Evolutionary conservation across 805 yeast genomes (phyloP), one percentile per base, ranked within the genome.

Genomic region (Starmera caribaea): DNA sequence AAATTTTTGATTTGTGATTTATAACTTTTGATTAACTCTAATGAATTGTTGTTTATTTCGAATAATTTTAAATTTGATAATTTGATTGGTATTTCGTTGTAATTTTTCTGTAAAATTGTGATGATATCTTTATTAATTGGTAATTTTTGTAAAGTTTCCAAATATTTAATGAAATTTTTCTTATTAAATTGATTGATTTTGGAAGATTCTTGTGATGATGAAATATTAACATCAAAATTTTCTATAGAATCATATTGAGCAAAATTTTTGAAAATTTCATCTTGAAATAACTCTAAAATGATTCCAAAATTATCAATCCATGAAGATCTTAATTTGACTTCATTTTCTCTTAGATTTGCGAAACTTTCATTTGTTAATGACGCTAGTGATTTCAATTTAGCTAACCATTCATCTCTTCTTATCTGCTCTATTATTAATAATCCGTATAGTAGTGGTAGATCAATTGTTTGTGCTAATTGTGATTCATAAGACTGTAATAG

Each of bases 371-470:
- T 66, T 0, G 77, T 58, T 38, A 66, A 69, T 28, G 50, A 37
- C 1, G 54, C 46, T 14, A 52, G 42, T 11, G 38, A 26, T 30
- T 54, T 50, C n/a, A 61, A 39, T 30, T 58, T 48, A 12, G 41
- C 53, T 53, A 53, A 59, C 83, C 87, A 80, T 46, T 73, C 74
- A 36, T 63, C 60, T 47, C 81, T 73, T 38, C 86, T 64, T 38
- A 80, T 61, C 35, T 63, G 66, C 46, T 83, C 89, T 36, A 82
- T 68, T 3, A 81, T 45, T 56, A 76, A 71, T n/a, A 81, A 62
- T 1, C 92, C 92, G 54, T 82, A 81, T 1, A 82, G 58, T 11
- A 82, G 53, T 0, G 95, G 95, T 24, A 84, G 53, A 53, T 84
- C 92, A 12, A 74, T 66, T 1, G 81, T 74, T 29, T 57, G 57